phyloP scores from a whole-genome alignment of 768 basidiomycete genomes.

The Lactifluus hygrophoroides region DNA sequence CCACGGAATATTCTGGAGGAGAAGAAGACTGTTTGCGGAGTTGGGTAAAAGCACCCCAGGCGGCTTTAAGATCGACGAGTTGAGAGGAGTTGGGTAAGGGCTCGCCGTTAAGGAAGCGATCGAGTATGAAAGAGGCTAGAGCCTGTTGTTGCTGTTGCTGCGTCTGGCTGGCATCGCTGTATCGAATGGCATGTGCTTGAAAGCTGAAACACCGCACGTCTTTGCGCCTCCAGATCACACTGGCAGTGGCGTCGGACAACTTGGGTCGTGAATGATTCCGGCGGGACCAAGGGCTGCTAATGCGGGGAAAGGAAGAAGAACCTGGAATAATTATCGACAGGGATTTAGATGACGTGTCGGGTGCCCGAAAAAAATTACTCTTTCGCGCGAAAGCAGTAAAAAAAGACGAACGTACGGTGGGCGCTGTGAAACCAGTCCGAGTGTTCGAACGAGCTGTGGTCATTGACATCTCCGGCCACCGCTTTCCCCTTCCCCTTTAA shows the following conservation, averaged over 20 bases:
- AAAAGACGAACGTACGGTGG: slow-evolving; percentile 14
- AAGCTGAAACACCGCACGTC: background rate
- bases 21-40: background rate
- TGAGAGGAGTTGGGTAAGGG: slow-evolving; percentile 11
- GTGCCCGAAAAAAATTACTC: background rate
- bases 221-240: slow-evolving; percentile 8
- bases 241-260: background rate
- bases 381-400: background rate
- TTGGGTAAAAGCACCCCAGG: slow-evolving; percentile 14
- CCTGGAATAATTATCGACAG: slow-evolving; percentile 3
- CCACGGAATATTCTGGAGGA: background rate
- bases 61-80: slow-evolving; percentile 10
- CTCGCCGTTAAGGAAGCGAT: slow-evolving; percentile 12
- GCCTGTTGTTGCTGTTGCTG: background rate
- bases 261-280: background rate
- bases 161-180: slow-evolving; percentile 3
- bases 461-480: slow-evolving; percentile 14
- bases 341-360: background rate
- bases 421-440: slow-evolving; percentile 11
- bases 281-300: background rate
- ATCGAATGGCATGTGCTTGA: background rate
- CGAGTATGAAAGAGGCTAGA: slow-evolving; percentile 2
- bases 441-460: slow-evolving; percentile 1
- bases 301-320: background rate
- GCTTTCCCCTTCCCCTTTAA: slow-evolving; percentile 18